These are phyloP conservation scores for Phyllosticta ampelicida DNA, from an alignment of 2,329 filamentous ascomycete species.

Conservation along the genomic window DNA sequence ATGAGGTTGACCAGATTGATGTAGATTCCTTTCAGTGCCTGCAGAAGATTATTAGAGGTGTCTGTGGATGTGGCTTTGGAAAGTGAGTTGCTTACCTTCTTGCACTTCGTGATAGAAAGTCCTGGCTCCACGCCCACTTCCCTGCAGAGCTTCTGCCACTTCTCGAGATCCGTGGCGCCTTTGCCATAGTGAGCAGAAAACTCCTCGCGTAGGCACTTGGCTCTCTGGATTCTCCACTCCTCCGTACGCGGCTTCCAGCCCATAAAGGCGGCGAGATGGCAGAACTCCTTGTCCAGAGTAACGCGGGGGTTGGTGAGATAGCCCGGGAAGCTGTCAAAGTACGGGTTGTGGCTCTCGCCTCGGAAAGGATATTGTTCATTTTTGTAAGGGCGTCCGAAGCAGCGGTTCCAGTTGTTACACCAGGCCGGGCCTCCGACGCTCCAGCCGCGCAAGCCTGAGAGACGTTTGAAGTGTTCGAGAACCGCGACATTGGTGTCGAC, in stretches of 20 bases:
- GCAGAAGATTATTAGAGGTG: too few species aligned
- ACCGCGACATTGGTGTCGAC: neutral
- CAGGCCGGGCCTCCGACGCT: constrained; percentile 1
- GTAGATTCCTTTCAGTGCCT: constrained; percentile 16
- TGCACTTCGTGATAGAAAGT: constrained; percentile 18
- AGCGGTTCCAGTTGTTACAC: constrained; percentile 14
- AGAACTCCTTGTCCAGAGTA: constrained; percentile 13
- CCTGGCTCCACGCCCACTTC: constrained; percentile 16
- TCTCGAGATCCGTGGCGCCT: constrained; percentile 13
- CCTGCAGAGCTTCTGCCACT: constrained; percentile 19
- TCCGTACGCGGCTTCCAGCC: constrained; percentile 3
- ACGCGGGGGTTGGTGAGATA: constrained; percentile 11
- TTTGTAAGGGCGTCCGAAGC: constrained; percentile 11
- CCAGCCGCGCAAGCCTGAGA: neutral
- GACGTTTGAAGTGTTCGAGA: constrained; percentile 3
- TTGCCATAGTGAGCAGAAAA: constrained; percentile 16
- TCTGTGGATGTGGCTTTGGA: neutral
- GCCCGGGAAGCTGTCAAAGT: constrained; percentile 6
- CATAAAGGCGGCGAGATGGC: constrained; percentile 13
- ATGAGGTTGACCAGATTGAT: constrained; percentile 20
- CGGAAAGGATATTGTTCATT: neutral
- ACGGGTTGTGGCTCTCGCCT: neutral
- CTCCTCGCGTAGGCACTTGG: constrained; percentile 5
- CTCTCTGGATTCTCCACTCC: neutral
- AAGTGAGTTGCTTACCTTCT: constrained; percentile 15